These are phyloP conservation scores for Abelmoschus esculentus DNA, from an alignment of 345 rosid species.

Conservation along the genomic window DNA sequence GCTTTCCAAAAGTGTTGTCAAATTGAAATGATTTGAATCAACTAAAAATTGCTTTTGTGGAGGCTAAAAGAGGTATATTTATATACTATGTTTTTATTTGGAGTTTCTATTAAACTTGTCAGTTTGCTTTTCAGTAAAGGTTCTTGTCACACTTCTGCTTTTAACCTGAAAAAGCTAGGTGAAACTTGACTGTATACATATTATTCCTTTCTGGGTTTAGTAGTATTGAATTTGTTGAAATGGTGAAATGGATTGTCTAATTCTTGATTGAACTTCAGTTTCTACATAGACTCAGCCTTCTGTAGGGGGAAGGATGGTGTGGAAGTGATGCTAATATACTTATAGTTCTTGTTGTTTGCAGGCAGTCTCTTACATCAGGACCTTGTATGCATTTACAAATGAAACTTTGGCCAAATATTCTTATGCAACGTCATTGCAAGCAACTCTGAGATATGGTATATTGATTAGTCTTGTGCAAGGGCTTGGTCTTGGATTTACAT, in stretches of 20 bases:
- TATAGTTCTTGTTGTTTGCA: conserved; percentile 17
- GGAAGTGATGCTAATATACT: too few relatives aligned
- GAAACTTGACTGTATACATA: not conserved
- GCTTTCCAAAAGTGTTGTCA: not conserved
- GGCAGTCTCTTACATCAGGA: conserved; percentile 86
- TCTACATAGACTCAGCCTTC: too few relatives aligned
- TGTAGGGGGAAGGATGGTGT: too few relatives aligned
- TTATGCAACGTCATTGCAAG: too few relatives aligned
- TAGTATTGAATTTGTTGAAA: not conserved
- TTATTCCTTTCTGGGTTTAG: not conserved
- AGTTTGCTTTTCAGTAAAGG: not conserved
- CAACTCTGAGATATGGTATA: too few relatives aligned
- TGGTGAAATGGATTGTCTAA: not conserved
- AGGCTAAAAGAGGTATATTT: too few relatives aligned
- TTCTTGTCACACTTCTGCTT: not conserved
- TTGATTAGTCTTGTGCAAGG: too few relatives aligned
- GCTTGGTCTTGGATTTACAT: too few relatives aligned
- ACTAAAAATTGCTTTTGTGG: not conserved
- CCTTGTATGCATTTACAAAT: conserved; percentile 93
- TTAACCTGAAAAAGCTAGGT: not conserved
- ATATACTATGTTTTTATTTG: not conserved
- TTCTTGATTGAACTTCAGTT: too few relatives aligned
- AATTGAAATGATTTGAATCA: not conserved
- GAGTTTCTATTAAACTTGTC: not conserved
- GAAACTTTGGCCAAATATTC: conserved; percentile 39